These are phyloP conservation scores for Parietaria judaica DNA, from an alignment of 306 rosid species.

Conservation along the genomic window DNA sequence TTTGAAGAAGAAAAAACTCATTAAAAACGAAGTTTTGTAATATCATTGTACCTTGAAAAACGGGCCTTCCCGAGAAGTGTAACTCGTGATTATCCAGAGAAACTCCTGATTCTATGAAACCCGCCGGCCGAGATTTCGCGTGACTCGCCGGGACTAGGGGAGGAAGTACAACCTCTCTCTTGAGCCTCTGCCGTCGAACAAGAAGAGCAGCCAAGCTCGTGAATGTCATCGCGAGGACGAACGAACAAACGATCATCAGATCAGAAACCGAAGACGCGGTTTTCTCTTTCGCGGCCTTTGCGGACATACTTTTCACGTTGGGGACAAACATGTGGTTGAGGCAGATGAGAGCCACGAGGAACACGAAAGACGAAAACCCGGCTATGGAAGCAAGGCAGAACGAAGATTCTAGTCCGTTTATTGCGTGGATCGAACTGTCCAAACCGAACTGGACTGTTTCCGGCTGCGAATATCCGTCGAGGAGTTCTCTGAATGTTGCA, in stretches of 20 bases:
- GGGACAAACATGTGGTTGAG: constrained; percentile 53
- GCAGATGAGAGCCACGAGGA: constrained; percentile 36
- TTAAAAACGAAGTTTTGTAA: neutral
- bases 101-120: constrained; percentile 37
- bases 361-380: constrained; percentile 45
- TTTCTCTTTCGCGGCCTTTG: constrained; percentile 34
- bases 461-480: constrained; percentile 31
- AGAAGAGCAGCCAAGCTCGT: constrained; percentile 34
- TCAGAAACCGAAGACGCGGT: constrained; percentile 60
- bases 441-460: constrained; percentile 42
- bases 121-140: constrained; percentile 27
- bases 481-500: constrained; percentile 34
- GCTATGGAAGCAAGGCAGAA: constrained; percentile 53
- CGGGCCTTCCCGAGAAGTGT: constrained; percentile 69
- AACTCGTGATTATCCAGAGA: constrained; percentile 62
- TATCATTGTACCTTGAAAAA: constrained; percentile 47
- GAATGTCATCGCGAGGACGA: constrained; percentile 38
- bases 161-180: constrained; percentile 29
- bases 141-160: constrained; percentile 22
- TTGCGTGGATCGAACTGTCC: constrained; percentile 32
- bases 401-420: constrained; percentile 54
- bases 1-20: too few relatives aligned
- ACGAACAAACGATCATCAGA: constrained; percentile 51
- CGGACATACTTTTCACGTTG: constrained; percentile 12
- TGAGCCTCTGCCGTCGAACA: constrained; percentile 56